Evolutionary conservation across 306 rosid species (phyloP).

Genomic region (Corylus avellana): DNA sequence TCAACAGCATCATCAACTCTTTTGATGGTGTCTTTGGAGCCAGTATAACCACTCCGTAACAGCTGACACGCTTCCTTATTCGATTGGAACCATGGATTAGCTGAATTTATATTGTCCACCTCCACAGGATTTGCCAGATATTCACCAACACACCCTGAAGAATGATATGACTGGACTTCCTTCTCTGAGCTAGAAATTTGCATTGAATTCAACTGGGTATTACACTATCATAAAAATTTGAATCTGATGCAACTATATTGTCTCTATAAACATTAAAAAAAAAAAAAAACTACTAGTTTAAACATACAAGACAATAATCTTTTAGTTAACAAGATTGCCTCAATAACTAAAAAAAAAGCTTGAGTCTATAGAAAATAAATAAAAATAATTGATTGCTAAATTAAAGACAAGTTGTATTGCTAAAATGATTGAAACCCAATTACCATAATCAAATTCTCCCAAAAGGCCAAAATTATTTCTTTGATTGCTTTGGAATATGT

Average conservation of each 20-base stretch:
- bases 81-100: not conserved
- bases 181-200: slow-evolving; percentile 12
- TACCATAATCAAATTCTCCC: not conserved
- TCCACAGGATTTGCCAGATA: slow-evolving; percentile 16
- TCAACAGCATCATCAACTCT: not conserved
- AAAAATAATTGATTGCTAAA: not conserved
- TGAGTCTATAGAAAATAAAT: not conserved
- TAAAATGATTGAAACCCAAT: not conserved
- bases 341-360: not conserved
- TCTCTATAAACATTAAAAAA: slow-evolving; percentile 6
- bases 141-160: slow-evolving; percentile 6
- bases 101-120: not conserved
- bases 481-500: not conserved
- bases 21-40: not conserved
- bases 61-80: not conserved
- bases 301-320: not conserved
- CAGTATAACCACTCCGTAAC: not conserved
- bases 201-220: slow-evolving; percentile 1
- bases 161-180: slow-evolving; percentile 21
- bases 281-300: not conserved
- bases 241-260: slow-evolving; percentile 12
- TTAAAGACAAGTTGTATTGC: not conserved
- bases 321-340: not conserved
- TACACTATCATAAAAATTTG: slow-evolving; percentile 9
- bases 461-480: not conserved